Evolutionary conservation across 345 rosid species (phyloP), one percentile per base, ranked within the genome.

Genomic region (Eutrema japonicum): DNA sequence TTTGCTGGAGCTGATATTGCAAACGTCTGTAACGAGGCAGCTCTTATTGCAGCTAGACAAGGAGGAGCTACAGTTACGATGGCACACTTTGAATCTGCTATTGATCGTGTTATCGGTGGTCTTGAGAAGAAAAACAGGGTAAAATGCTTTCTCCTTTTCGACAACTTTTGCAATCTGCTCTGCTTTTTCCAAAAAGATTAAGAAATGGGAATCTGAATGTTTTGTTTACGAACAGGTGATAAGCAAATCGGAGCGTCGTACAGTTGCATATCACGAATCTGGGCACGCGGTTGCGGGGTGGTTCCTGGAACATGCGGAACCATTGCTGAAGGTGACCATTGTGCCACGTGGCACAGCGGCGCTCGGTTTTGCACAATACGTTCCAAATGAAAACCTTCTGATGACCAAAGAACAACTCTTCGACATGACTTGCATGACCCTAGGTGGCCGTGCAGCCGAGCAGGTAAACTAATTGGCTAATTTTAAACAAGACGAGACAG

Each of bases 1-100:
- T 95, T 95, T 79, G 93, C 99, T 51, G 99, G 99, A 41, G 97
- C 97, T 32, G 99, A 94, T 76, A 91, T 94, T 69, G 99, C 98
- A 2, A 95, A 95, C 80, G 94, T 95, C 26, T 86, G 94, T 80
- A 95, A 95, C 55, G 99, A 95, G 70, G 99, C 96, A 13, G 99
- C 98, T 75, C 78, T 95, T 68, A 87, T 95, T 69, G 96, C 96
- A 2, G 97, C 98, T 22, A 88, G 98, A 80, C 71, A 71, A 8
- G 96, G 85, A 71, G 73, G 71, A 35, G 51, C 73, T 0, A 79
- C 75, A 18, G 88, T 92, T 45, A 86, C 85, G 0, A 87, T 92
- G 98, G 86, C 85, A 4, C 96, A 95, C 58, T 92, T 95, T 81
- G 99, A 92, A 79, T 79, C 96, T 18, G 99, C 99, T 0, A 90